These are phyloP conservation scores for Penicillium sp. DNA, from an alignment of 2,329 filamentous ascomycete genomes.

Conservation along the genomic window DNA sequence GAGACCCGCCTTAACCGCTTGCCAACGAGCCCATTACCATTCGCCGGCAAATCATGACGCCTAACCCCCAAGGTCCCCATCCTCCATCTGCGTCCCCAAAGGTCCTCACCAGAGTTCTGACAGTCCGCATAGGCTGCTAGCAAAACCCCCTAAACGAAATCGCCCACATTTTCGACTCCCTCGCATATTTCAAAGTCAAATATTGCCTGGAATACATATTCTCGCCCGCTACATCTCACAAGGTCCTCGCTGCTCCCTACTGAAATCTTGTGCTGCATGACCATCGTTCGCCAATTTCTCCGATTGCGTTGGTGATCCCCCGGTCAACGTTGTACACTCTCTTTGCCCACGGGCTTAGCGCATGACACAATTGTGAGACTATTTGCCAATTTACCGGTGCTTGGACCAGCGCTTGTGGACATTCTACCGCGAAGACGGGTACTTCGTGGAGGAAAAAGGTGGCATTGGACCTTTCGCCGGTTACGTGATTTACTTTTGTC, in stretches of 20 bases:
- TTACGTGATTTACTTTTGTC: constrained; percentile 15
- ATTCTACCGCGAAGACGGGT: not conserved
- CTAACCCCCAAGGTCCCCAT: constrained; percentile 45
- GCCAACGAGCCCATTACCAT: constrained; percentile 22
- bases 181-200: not conserved
- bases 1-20: constrained; percentile 19
- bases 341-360: constrained; percentile 11
- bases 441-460: constrained; percentile 2
- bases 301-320: constrained; percentile 26
- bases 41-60: constrained; percentile 30
- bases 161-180: not conserved
- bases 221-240: constrained; percentile 14
- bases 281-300: constrained; percentile 29
- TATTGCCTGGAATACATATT: not conserved
- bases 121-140: constrained; percentile 9
- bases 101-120: constrained; percentile 24
- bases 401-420: constrained; percentile 2
- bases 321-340: constrained; percentile 12
- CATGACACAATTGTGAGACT: constrained; percentile 27
- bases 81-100: constrained; percentile 19
- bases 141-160: constrained; percentile 4
- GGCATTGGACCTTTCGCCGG: constrained; percentile 9
- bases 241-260: constrained; percentile 24
- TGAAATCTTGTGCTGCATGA: constrained; percentile 24
- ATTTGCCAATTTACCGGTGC: constrained; percentile 12